A percentile compares a stretch with the other conserved stretches of the same genome.
Evolutionary conservation across 2,329 filamentous ascomycete species (phyloP).

Genomic region (Aspergillus fumigatus): DNA sequence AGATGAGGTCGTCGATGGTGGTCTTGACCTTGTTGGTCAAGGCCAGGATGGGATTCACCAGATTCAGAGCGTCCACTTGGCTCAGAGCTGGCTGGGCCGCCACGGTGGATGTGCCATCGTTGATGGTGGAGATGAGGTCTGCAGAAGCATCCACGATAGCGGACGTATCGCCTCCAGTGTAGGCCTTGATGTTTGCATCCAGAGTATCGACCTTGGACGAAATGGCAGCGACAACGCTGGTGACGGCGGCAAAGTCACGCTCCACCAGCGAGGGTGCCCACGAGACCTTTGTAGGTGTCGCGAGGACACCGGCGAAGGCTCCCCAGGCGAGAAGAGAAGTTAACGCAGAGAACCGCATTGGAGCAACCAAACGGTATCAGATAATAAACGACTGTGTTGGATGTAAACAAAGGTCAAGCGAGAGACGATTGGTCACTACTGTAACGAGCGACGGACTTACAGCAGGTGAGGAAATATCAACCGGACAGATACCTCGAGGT

Average conservation of each 20-base stretch:
- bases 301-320: slow-evolving; percentile 9
- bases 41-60: slow-evolving; percentile 15
- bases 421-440: not conserved
- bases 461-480: not conserved
- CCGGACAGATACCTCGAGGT: not conserved
- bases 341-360: not conserved
- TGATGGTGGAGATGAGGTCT: slow-evolving; percentile 16
- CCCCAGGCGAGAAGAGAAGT: slow-evolving; percentile 7
- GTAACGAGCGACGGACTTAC: not conserved
- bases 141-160: slow-evolving; percentile 13
- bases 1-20: slow-evolving; percentile 1
- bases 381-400: not conserved
- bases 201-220: slow-evolving; percentile 11
- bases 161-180: slow-evolving; percentile 13
- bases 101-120: slow-evolving; percentile 16
- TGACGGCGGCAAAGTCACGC: slow-evolving; percentile 13
- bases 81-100: slow-evolving; percentile 11
- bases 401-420: not conserved
- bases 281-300: slow-evolving; percentile 8
- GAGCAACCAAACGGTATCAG: not conserved
- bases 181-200: slow-evolving; percentile 16
- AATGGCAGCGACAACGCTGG: slow-evolving; percentile 12
- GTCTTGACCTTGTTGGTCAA: slow-evolving; percentile 18
- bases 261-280: slow-evolving; percentile 5
- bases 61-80: slow-evolving; percentile 17